These are phyloP conservation scores for Xylariaceae sp. DNA, from an alignment of 2,329 filamentous ascomycete species.

Conservation along the genomic window DNA sequence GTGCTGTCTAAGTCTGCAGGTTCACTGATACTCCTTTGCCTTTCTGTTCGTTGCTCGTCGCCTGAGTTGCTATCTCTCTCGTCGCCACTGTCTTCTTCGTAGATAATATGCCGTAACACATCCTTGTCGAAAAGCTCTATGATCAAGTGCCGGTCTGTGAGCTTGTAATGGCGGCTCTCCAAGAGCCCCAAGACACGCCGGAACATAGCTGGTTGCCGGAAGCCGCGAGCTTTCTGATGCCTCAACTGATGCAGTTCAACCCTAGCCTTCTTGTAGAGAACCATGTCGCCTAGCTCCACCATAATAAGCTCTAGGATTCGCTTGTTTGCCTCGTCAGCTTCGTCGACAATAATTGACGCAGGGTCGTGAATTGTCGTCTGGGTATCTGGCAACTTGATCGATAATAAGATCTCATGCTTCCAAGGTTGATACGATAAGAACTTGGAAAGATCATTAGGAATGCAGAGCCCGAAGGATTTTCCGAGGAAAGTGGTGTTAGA, in stretches of 20 bases:
- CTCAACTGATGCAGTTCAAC: constrained; percentile 80
- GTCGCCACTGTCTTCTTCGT: constrained; percentile 65
- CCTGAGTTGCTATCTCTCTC: constrained; percentile 53
- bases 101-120: constrained; percentile 83
- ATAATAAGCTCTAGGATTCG: constrained; percentile 80
- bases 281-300: constrained; percentile 89
- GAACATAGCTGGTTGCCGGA: constrained; percentile 80
- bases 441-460: constrained; percentile 79
- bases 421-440: constrained; percentile 75
- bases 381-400: constrained; percentile 56
- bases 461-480: constrained; percentile 83
- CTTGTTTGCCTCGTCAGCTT: constrained; percentile 68
- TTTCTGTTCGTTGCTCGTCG: constrained; percentile 61
- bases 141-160: constrained; percentile 86
- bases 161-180: constrained; percentile 86
- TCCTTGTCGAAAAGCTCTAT: constrained; percentile 94
- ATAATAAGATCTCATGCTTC: constrained; percentile 57
- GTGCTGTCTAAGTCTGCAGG: constrained; percentile 42
- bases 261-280: constrained; percentile 86
- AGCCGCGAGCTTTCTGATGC: constrained; percentile 75
- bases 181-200: constrained; percentile 83
- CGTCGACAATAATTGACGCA: constrained; percentile 62
- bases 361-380: constrained; percentile 60
- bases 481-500: constrained; percentile 85
- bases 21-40: constrained; percentile 60